phyloP scores from a whole-genome alignment of 768 basidiomycete genomes.

The Psilocybe cyanescens region DNA sequence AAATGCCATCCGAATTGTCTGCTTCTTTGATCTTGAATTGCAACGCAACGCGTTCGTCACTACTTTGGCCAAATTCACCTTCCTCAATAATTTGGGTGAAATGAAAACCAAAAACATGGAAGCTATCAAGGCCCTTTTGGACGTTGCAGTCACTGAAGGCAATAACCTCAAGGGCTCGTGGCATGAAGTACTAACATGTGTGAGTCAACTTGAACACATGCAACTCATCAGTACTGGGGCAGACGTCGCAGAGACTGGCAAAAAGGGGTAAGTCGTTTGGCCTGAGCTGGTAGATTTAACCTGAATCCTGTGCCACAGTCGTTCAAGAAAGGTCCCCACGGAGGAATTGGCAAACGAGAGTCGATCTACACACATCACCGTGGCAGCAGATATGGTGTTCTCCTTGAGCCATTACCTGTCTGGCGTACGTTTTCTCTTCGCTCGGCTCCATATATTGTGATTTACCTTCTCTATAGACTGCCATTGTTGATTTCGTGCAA shows the following conservation, averaged over 20 bases:
- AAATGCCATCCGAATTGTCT: slow-evolving; percentile 94
- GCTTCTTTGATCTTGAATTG: slow-evolving; percentile 95
- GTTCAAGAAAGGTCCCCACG: slow-evolving; percentile 68
- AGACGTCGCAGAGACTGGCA: slow-evolving; percentile 77
- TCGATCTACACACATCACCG: slow-evolving; percentile 96
- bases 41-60: slow-evolving; percentile 99
- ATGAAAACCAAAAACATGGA: slow-evolving; percentile 99
- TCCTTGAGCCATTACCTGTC: slow-evolving; percentile 93
- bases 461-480: slow-evolving; percentile 57
- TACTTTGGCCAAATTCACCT: slow-evolving; percentile 95
- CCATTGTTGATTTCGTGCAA: slow-evolving; percentile 97
- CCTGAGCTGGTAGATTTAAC: not conserved
- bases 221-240: slow-evolving; percentile 93
- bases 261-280: slow-evolving; percentile 69
- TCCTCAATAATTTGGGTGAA: slow-evolving; percentile 95
- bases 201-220: slow-evolving; percentile 98
- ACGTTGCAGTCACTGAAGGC: slow-evolving; percentile 95
- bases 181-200: slow-evolving; percentile 96
- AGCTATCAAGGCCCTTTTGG: slow-evolving; percentile 93
- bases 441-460: not conserved
- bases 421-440: slow-evolving; percentile 66
- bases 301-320: slow-evolving; percentile 32
- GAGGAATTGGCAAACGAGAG: slow-evolving; percentile 98
- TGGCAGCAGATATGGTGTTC: slow-evolving; percentile 99
- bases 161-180: slow-evolving; percentile 95